phyloP scores from a whole-genome alignment of 163 green algal species.

The Prototheca cutis region DNA sequence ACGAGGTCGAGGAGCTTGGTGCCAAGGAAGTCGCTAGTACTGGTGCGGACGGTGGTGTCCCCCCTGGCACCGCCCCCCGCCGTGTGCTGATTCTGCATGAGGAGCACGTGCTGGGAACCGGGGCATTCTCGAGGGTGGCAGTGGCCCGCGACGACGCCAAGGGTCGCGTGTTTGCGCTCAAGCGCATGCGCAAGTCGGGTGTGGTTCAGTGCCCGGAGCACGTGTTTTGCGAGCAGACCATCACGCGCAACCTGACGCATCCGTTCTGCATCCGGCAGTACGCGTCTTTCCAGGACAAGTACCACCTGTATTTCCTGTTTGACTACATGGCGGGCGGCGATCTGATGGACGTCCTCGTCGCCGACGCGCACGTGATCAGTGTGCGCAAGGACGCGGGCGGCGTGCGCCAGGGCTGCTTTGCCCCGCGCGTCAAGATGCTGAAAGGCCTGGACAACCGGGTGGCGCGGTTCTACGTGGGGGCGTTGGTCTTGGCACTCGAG shows the following conservation, averaged over 20 bases:
- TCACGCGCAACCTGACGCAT: constrained; percentile 87
- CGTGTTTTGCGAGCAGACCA: constrained; percentile 89
- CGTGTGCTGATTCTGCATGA: constrained; percentile 51
- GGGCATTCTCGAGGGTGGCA: constrained; percentile 79
- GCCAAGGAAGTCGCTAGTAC: constrained; percentile 12
- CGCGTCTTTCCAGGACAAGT: constrained; percentile 83
- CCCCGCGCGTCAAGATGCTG: constrained; percentile 50
- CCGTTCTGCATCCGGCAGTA: constrained; percentile 94
- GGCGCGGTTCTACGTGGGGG: constrained; percentile 82
- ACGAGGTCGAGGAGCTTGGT: constrained; percentile 78
- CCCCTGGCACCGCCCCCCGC: neutral
- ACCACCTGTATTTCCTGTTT: constrained; percentile 92
- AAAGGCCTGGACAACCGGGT: constrained; percentile 81
- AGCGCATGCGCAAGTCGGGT: constrained; percentile 86
- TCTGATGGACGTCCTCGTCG: constrained; percentile 95
- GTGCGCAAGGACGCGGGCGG: constrained; percentile 44
- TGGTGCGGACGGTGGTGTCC: neutral
- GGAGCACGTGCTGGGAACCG: constrained; percentile 70
- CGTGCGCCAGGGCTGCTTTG: constrained; percentile 47
- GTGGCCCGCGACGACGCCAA: constrained; percentile 72
- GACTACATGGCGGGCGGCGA: constrained; percentile 89
- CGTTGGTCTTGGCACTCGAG: constrained; percentile 82
- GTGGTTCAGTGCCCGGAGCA: constrained; percentile 90
- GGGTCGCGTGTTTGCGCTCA: constrained; percentile 78
- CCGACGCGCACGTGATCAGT: constrained; percentile 78